Conservation (phyloP, 768 basidiomycete genomes). For the Suillus subalutaceus region DNA sequence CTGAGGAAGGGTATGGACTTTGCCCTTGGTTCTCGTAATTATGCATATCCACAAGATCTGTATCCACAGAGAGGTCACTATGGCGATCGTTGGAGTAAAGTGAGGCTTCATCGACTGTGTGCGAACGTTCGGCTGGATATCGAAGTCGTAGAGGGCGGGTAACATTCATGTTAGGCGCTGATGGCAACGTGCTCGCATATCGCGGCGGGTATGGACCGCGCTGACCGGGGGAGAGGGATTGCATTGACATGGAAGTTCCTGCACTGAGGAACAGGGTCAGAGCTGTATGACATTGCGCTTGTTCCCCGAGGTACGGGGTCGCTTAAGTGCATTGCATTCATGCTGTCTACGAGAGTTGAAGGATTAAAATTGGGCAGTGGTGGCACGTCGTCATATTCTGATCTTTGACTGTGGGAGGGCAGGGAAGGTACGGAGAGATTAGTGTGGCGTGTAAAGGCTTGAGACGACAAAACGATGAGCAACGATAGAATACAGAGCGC, state of each 20-base stretch:
- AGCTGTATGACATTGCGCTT: slow-evolving; percentile 28
- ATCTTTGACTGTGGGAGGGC: slow-evolving; percentile 37
- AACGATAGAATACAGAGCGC: slow-evolving; percentile 1
- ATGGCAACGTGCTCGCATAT: slow-evolving; percentile 46
- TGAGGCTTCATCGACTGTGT: slow-evolving; percentile 25
- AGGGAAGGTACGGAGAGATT: slow-evolving; percentile 54
- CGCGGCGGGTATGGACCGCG: slow-evolving; percentile 39
- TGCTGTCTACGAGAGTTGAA: slow-evolving; percentile 49
- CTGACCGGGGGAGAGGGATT: slow-evolving; percentile 32
- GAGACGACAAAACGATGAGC: slow-evolving; percentile 15
- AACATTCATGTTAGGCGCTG: slow-evolving; percentile 23
- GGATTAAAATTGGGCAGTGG: slow-evolving; percentile 47
- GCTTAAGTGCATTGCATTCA: slow-evolving; percentile 56
- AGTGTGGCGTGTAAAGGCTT: slow-evolving; percentile 42
- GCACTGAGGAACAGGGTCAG: slow-evolving; percentile 57
- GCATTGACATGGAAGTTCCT: slow-evolving; percentile 60
- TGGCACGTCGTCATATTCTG: slow-evolving; percentile 34
- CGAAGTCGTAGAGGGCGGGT: slow-evolving; percentile 23
- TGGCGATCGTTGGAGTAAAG: slow-evolving; percentile 37
- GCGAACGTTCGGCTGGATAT: slow-evolving; percentile 21
- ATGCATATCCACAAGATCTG: slow-evolving; percentile 40
- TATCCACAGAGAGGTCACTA: slow-evolving; percentile 33
- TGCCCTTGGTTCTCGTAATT: slow-evolving; percentile 41
- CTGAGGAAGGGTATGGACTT: slow-evolving; percentile 34
- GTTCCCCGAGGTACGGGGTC: slow-evolving; percentile 41